phyloP scores from a whole-genome alignment of 768 basidiomycete genomes.

The Solioccasus polychromus region DNA sequence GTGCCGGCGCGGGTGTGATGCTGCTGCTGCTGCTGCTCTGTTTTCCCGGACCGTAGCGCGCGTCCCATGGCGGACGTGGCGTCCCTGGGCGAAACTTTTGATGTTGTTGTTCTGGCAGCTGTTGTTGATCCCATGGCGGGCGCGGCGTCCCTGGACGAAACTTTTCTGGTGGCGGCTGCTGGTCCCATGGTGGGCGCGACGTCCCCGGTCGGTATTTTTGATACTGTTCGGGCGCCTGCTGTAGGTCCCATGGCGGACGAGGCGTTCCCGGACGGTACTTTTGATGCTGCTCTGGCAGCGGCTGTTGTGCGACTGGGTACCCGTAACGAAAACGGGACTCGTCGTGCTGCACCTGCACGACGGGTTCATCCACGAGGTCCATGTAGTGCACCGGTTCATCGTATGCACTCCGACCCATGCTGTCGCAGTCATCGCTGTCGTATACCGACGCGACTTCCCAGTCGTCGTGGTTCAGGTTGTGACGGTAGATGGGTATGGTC shows the following conservation, averaged over 20 bases:
- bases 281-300: constrained; percentile 4
- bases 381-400: constrained; percentile 10
- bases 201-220: too few species aligned
- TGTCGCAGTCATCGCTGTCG: constrained; percentile 29
- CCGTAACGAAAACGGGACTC: constrained; percentile 5
- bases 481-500: constrained; percentile 27
- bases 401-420: constrained; percentile 20
- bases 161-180: neutral
- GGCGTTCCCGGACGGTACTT: too few species aligned
- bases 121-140: constrained; percentile 17
- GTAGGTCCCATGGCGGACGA: constrained; percentile 16
- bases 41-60: constrained; percentile 1
- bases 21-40: constrained; percentile 10
- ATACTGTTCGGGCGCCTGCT: constrained; percentile 1
- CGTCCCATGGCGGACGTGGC: constrained; percentile 11
- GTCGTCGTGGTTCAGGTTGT: constrained; percentile 22
- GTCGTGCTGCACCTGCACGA: constrained; percentile 5
- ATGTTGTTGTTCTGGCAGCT: neutral
- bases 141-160: constrained; percentile 1
- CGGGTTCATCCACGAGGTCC: constrained; percentile 7
- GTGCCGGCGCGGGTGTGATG: constrained; percentile 2
- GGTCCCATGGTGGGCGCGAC: constrained; percentile 13
- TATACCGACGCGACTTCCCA: constrained; percentile 31
- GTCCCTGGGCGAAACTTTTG: constrained; percentile 8
- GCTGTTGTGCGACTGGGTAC: constrained; percentile 16